These are phyloP conservation scores for Passiflora organensis DNA, from an alignment of 345 rosid genomes.

Conservation along the genomic window DNA sequence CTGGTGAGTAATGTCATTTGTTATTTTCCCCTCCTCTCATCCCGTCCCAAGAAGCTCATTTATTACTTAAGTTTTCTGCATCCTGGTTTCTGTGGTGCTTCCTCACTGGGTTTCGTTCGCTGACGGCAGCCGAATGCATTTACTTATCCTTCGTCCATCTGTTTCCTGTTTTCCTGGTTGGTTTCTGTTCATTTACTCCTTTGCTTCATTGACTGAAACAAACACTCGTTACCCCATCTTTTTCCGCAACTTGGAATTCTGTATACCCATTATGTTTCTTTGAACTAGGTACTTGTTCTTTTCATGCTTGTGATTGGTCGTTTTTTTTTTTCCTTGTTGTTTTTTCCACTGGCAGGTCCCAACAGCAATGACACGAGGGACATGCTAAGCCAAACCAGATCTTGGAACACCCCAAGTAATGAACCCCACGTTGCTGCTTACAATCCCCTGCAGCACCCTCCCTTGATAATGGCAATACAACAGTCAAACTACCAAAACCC, in stretches of 20 bases:
- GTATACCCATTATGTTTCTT: too few relatives aligned
- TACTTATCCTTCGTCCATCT: slow-evolving; percentile 12
- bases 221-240: too few relatives aligned
- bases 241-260: too few relatives aligned
- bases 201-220: too few relatives aligned
- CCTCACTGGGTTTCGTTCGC: too few relatives aligned
- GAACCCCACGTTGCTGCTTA: slow-evolving; percentile 25
- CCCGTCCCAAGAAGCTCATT: not conserved
- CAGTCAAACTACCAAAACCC: slow-evolving; percentile 28
- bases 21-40: not conserved
- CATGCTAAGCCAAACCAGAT: slow-evolving; percentile 29
- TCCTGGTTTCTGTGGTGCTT: too few relatives aligned
- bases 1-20: slow-evolving; percentile 17
- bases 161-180: slow-evolving; percentile 3
- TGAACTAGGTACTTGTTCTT: too few relatives aligned
- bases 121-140: too few relatives aligned
- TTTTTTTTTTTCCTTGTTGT: not conserved
- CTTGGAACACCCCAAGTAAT: slow-evolving; percentile 33
- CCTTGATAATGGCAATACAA: slow-evolving; percentile 29
- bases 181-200: too few relatives aligned
- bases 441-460: slow-evolving; percentile 9
- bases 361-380: slow-evolving; percentile 38
- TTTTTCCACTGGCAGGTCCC: slow-evolving; percentile 26
- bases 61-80: slow-evolving; percentile 25
- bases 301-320: slow-evolving; percentile 8